Evolutionary conservation across 768 basidiomycete species (phyloP).

Genomic region (Fomitopsis pulvina): DNA sequence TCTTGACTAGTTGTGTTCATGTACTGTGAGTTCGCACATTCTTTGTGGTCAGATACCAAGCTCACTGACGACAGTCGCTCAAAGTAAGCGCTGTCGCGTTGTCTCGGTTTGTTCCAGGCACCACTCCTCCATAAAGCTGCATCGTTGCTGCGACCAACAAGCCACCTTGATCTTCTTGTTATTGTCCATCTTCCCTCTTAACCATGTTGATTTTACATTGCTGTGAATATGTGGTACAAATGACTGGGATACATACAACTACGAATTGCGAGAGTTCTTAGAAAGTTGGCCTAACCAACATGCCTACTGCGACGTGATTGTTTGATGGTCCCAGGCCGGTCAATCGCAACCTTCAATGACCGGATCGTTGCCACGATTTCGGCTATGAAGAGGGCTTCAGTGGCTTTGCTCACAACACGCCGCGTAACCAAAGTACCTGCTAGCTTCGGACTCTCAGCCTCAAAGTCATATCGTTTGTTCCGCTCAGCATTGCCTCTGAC

Average conservation of each 20-base stretch:
- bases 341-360: slow-evolving; percentile 54
- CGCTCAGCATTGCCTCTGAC: slow-evolving; percentile 61
- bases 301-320: slow-evolving; percentile 60
- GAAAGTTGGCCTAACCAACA: slow-evolving; percentile 21
- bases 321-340: slow-evolving; percentile 57
- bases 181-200: no score
- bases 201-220: no score
- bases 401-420: neutral
- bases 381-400: slow-evolving; percentile 27
- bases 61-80: no score
- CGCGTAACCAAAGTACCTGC: slow-evolving; percentile 49
- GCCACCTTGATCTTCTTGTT: no score
- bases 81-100: no score
- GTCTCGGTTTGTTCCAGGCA: no score
- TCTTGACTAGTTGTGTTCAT: neutral
- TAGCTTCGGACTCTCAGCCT: slow-evolving; percentile 79
- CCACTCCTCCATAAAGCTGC: no score
- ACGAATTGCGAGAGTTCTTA: no score
- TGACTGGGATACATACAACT: no score
- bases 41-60: no score
- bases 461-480: slow-evolving; percentile 94
- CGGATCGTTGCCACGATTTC: slow-evolving; percentile 77
- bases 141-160: no score
- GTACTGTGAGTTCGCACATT: slow-evolving; percentile 2
- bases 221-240: no score